phyloP scores from a whole-genome alignment of 192 early-diverging fungal species.

The Blastocladiella britannica region DNA sequence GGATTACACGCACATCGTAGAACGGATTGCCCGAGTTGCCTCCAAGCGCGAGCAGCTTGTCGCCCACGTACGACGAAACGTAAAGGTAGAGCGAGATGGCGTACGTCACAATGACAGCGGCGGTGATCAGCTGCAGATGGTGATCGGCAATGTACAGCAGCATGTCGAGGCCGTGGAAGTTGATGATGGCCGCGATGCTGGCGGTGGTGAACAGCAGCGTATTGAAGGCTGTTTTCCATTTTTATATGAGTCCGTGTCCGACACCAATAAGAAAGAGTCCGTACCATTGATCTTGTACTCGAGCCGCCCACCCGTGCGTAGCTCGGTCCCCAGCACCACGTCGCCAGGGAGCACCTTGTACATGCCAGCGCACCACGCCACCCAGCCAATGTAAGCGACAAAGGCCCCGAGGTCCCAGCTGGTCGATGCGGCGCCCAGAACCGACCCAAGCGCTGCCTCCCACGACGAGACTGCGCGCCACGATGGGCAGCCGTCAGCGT shows the following conservation, averaged over 20 bases:
- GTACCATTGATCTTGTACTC: slow-evolving; percentile 64
- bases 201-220: slow-evolving; percentile 29
- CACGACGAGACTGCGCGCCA: slow-evolving; percentile 8
- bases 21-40: slow-evolving; percentile 79
- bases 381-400: slow-evolving; percentile 40
- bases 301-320: slow-evolving; percentile 51
- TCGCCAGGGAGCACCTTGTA: slow-evolving; percentile 49
- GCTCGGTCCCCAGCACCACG: slow-evolving; percentile 34
- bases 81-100: slow-evolving; percentile 49
- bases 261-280: slow-evolving; percentile 11
- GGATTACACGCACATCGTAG: slow-evolving; percentile 39
- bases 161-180: slow-evolving; percentile 26
- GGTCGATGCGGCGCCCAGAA: slow-evolving; percentile 9
- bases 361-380: slow-evolving; percentile 39
- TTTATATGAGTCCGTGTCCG: slow-evolving; percentile 3
- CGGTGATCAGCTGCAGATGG: slow-evolving; percentile 44
- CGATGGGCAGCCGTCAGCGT: slow-evolving; percentile 32
- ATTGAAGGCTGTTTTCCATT: too few relatives aligned
- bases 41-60: slow-evolving; percentile 46
- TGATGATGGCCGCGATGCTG: slow-evolving; percentile 16
- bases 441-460: slow-evolving; percentile 6
- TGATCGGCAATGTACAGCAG: slow-evolving; percentile 69
- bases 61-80: slow-evolving; percentile 43
- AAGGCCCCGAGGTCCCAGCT: slow-evolving; percentile 25
- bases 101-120: slow-evolving; percentile 45